Base-by-base conservation (phyloP, 2,329 filamentous ascomycete genomes). In the Fusarium clavum region DNA sequence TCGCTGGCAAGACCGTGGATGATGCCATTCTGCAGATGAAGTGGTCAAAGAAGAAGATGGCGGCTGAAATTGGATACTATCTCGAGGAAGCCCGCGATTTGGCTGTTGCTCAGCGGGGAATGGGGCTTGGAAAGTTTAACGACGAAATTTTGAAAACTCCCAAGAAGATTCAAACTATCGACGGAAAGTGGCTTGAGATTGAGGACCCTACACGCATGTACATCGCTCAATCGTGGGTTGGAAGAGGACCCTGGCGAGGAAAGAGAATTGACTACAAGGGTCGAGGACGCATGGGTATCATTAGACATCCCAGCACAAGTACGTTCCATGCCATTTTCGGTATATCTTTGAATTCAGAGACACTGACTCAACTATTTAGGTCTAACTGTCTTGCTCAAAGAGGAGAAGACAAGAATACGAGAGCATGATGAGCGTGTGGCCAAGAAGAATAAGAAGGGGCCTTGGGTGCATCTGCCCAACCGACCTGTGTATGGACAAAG, bases 1-100 rank as follows among this genome's bases (percentile, higher is more conserved):
- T 99, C 77, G 87, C 90, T 4, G 96, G 96, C 72, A 98, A 98
- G 87, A 91, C 91, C n/a, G 85, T 99, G 66, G 94, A 97, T 61
- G 94, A 99, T 38, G 96, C 96, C 16, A 93, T 98, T 72, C 83
- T 92, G 57, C 96, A 99, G 85, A 97, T 99, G 93, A 89, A 91
- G 59, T 98, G 95, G 83, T 95, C 91, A 80, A 93, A 94, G 85
- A 99, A 99, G 88, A 95, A 94, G 83, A 92, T 92, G 69, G 93
- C 95, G 9, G 85, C 88, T 72, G 94, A 97, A 76, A 89, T 98
- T 29, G 84, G 88, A 73, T 90, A 89, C 77, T 92, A 96, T 77
- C 84, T 99, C 20, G 89, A 96, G 77, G 87, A 92, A 75, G 94
- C 95, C 3, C 88, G 91, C 61, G 93, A 97, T 77, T 84, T 91